A percentile compares a stretch with the other conserved stretches of the same genome.
Conservation (phyloP, 2,329 filamentous ascomycete genomes). For the Acarospora socialis region DNA sequence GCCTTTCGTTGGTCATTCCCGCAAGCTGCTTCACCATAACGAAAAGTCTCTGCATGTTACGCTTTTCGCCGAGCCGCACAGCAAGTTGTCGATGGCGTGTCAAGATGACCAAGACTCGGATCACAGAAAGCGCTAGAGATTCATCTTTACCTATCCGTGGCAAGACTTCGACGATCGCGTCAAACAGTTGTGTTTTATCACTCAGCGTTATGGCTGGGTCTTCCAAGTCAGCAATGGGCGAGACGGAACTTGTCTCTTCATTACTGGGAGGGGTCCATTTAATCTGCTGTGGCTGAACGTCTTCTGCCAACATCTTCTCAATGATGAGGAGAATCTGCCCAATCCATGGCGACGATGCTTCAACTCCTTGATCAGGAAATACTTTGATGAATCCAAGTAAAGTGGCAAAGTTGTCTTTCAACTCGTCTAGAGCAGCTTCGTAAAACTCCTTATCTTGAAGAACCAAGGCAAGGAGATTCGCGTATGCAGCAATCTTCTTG, state of each 20-base stretch:
- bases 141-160: constrained; percentile 81
- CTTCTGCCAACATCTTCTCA: constrained; percentile 79
- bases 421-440: constrained; percentile 53
- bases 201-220: constrained; percentile 49
- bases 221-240: constrained; percentile 44
- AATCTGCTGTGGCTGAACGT: constrained; percentile 64
- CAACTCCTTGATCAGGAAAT: constrained; percentile 48
- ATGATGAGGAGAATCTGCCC: constrained; percentile 79
- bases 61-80: constrained; percentile 65
- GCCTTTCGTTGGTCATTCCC: constrained; percentile 58
- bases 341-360: constrained; percentile 84
- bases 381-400: constrained; percentile 70
- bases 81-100: constrained; percentile 68
- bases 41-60: constrained; percentile 78
- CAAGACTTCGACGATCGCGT: constrained; percentile 66
- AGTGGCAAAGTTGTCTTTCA: constrained; percentile 62
- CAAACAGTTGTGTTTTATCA: constrained; percentile 57
- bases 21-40: constrained; percentile 90
- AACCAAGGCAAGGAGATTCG: constrained; percentile 77
- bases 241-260: constrained; percentile 32
- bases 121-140: constrained; percentile 65
- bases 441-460: constrained; percentile 76
- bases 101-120: constrained; percentile 73
- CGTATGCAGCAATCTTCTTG: constrained; percentile 74
- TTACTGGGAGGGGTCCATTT: constrained; percentile 49